A percentile compares a stretch with the other conserved stretches of the same genome.
Conservation (phyloP, 768 basidiomycete genomes). For the Hortiboletus campestris region DNA sequence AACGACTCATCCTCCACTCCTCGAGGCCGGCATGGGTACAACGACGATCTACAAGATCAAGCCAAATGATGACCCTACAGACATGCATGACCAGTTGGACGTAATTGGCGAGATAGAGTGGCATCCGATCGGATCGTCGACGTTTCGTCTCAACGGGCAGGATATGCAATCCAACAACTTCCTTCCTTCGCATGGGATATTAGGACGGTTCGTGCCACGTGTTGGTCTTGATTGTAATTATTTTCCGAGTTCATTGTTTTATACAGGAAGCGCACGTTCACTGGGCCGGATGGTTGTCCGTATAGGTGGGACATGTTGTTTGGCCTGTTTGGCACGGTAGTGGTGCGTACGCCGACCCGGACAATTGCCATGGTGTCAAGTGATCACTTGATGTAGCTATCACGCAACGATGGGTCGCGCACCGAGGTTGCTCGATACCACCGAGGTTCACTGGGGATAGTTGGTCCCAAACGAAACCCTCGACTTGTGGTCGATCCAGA, state of each 20-base stretch:
- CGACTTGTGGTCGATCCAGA: constrained; percentile 19
- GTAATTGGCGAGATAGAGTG: constrained; percentile 37
- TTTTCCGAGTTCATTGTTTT: background rate
- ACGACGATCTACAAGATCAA: constrained; percentile 28
- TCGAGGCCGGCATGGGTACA: constrained; percentile 4
- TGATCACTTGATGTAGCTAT: constrained; percentile 12
- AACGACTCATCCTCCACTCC: constrained; percentile 22
- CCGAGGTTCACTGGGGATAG: constrained; percentile 18
- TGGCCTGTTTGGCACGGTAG: background rate
- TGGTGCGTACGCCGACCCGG: constrained; percentile 11
- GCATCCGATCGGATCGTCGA: constrained; percentile 29
- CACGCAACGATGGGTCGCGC: constrained; percentile 12
- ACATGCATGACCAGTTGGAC: constrained; percentile 31
- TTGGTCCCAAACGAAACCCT: constrained; percentile 17
- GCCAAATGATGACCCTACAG: constrained; percentile 19
- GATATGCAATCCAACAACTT: constrained; percentile 27
- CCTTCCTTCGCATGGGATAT: constrained; percentile 22
- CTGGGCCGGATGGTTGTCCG: constrained; percentile 31
- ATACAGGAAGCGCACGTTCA: constrained; percentile 30
- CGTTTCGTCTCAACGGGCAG: constrained; percentile 28
- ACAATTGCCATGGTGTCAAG: background rate
- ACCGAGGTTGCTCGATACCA: constrained; percentile 24
- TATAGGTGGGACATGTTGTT: constrained; percentile 35
- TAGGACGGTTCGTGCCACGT: constrained; percentile 18
- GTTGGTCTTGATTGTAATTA: background rate